Evolutionary conservation across 805 yeast genomes (phyloP).

Genomic region (Zygosaccharomyces bailii): DNA sequence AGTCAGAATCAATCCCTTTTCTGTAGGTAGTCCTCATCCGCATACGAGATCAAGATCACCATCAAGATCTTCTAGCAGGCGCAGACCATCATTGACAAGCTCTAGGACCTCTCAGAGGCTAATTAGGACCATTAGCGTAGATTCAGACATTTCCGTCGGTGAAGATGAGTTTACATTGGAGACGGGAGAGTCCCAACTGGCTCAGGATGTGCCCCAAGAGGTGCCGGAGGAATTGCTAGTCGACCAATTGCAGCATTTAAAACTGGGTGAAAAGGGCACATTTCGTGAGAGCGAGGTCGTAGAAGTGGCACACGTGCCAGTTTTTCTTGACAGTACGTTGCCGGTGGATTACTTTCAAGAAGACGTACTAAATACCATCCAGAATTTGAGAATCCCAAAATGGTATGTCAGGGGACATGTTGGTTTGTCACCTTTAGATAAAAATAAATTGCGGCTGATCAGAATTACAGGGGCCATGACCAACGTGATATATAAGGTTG

Average conservation of each 20-base stretch:
- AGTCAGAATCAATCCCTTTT: constrained; percentile 11
- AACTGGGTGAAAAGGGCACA: constrained; percentile 1
- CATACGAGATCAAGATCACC: constrained; percentile 33
- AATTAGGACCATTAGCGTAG: constrained; percentile 31
- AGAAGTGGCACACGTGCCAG: constrained; percentile 50
- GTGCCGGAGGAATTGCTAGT: constrained; percentile 10
- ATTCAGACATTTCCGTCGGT: constrained; percentile 17
- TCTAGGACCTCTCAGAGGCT: constrained; percentile 30
- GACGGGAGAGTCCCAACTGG: constrained; percentile 9
- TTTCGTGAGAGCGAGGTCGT: constrained; percentile 21
- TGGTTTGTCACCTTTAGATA: constrained; percentile 29
- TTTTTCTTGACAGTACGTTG: constrained; percentile 65
- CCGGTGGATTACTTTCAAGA: constrained; percentile 84
- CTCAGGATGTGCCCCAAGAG: constrained; percentile 9
- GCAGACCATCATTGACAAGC: constrained; percentile 34
- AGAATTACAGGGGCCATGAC: constrained; percentile 93
- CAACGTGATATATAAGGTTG: constrained; percentile 78
- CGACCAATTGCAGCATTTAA: constrained; percentile 8
- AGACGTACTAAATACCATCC: constrained; percentile 65
- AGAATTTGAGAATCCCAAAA: constrained; percentile 63
- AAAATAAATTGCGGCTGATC: constrained; percentile 47
- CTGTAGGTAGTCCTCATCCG: constrained; percentile 11
- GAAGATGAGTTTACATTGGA: constrained; percentile 10
- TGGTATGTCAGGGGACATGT: constrained; percentile 59
- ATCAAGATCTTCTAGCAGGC: constrained; percentile 40